Evolutionary conservation across 805 yeast species (phyloP).

Genomic region (Candida morakotiae): DNA sequence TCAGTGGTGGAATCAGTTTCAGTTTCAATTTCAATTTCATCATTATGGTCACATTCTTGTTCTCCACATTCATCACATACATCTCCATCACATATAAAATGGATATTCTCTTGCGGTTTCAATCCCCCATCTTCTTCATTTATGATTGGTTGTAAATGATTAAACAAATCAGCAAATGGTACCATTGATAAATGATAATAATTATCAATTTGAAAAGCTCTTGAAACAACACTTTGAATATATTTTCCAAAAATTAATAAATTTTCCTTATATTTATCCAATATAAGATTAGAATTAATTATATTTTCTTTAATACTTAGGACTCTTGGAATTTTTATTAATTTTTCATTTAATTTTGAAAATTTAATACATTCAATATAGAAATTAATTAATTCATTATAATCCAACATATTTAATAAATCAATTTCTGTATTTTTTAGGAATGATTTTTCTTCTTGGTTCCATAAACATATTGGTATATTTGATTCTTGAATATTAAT

Average conservation of each 20-base stretch:
- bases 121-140: conserved; percentile 9
- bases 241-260: conserved; percentile 52
- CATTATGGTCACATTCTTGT: conserved; percentile 26
- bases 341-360: conserved; percentile 25
- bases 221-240: conserved; percentile 61
- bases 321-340: conserved; percentile 28
- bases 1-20: conserved; percentile 10
- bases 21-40: conserved; percentile 4
- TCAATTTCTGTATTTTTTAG: conserved; percentile 62
- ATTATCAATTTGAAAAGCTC: conserved; percentile 79
- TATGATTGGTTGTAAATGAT: conserved; percentile 50
- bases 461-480: conserved; percentile 68
- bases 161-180: conserved; percentile 89
- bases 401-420: conserved; percentile 54
- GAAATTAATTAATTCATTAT: conserved; percentile 36
- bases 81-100: conserved; percentile 47
- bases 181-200: conserved; percentile 74
- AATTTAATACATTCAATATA: conserved; percentile 39
- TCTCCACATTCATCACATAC: conserved; percentile 33
- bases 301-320: conserved; percentile 14
- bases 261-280: conserved; percentile 13
- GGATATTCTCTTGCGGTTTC: conserved; percentile 50
- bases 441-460: conserved; percentile 38
- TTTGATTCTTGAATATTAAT: conserved; percentile 36
- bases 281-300: conserved; percentile 14